Base-by-base conservation (phyloP, 345 rosid species). In the Clausena lansium region DNA sequence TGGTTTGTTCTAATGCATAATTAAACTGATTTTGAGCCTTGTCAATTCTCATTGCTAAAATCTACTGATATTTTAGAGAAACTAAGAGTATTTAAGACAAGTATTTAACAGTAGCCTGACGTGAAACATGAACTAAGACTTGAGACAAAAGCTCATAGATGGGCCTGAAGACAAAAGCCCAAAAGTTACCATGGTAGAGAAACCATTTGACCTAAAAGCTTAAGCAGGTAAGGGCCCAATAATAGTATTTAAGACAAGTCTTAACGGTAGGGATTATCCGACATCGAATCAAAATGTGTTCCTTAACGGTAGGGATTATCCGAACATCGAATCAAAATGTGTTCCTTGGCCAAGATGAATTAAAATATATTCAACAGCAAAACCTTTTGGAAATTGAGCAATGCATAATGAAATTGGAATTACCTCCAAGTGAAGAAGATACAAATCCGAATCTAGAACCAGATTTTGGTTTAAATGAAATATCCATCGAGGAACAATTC, bases 351-450 rank as follows among this genome's bases (percentile, higher is more conserved):
- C 58, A 54, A 17, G 58, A 54, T 54, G 7, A 17, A 3, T 17
- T 54, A 4, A 54, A 4, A 62, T 28, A 13, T 17, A 28, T 27
- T 62, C 36, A 9, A 62, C 7, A 13, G 66, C 35, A 62, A 5
- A 28, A 4, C 5, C 5, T 6, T 14, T 11, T 62, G 66, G 20
- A 4, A 28, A 28, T 28, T 14, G 2, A 60, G 9, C n/a, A 54
- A 54, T 17, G 19, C 58, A 30, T 19, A 28, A 20, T 4, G 36
- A 47, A 15, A 22, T 17, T n/a, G 20, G 59, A 47, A 30, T 39
- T 25, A 88, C 89, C 89, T 86, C 84, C 14, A 77, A 75, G 71
- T 86, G 88, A 79, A 86, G 91, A 60, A 88, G 85, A 79, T 83
- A 79, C 50, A 88, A 64, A 75, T 86, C 87, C 30, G 89, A 81